Evolutionary conservation across 768 basidiomycete genomes (phyloP), one percentile per base, ranked within the genome.

Genomic region (Leccinum broughii): DNA sequence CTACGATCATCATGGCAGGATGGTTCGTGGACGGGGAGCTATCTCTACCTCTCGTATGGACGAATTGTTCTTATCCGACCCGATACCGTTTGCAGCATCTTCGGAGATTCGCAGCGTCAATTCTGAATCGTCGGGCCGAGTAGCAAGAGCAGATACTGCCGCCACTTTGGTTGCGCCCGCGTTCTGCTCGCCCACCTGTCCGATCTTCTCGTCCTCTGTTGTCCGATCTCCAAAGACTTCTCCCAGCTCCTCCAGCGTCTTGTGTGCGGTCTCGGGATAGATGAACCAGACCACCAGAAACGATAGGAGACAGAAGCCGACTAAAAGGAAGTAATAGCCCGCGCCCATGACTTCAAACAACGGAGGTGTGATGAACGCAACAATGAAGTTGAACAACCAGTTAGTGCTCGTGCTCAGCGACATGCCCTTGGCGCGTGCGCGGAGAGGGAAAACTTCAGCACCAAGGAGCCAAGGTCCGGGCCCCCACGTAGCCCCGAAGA

Each of bases 401-500:
- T 73, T 73, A 15, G 69, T 73, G 57, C 73, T 66, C 7, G 72
- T 75, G 59, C 72, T 73, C 41, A 78, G 58, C 15, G 76, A 70
- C 74, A 77, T 78, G 55, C 76, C 77, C 39, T 72, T 75, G 55
- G 77, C 77, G 48, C 76, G 74, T 17, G 74, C 75, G 6, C 74
- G 72, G 56, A 75, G 72, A 39, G 76, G 80, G 64, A 83, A 84
- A 46, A 83, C 75, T 60, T 84, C 83, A 2, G 81, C 82, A 17
- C 77, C 77, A 51, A 84, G 78, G 11, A 83, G 75, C 82, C 81
- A 84, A 2, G 83, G 80, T 22, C 77, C 77, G 0, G 83, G 83
- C 44, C 83, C 83, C 83, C 83, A 83, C 65, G 83, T 81, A 22
- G 80, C 81, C 6, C 81, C 83, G 55, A 80, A 85, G 64, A 85